Evolutionary conservation across 495 filamentous ascomycete species (phyloP), one percentile per base, ranked within the genome.

Genomic region (Tuber borchii): DNA sequence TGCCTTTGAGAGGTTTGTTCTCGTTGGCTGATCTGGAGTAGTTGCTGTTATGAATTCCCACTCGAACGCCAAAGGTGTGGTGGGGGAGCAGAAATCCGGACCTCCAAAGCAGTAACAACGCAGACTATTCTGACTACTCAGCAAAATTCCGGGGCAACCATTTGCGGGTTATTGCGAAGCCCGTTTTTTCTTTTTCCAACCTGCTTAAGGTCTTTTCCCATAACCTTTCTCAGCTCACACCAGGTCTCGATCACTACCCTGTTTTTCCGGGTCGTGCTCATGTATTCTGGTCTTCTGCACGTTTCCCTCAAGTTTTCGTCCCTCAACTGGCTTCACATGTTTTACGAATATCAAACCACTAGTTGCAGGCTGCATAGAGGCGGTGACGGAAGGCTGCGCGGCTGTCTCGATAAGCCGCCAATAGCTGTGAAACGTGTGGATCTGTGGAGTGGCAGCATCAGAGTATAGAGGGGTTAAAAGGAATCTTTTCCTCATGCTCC

Each of bases 81-180:
- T 65, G 56, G 56, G 56, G 56, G 56, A 61, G 56, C 2, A 34
- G 26, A 26, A 65, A 31, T 26, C 26, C 72, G 73, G 75, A 79
- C 78, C 70, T 79, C 78, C 78, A 74, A 75, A 79, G 74, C 73
- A 71, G 71, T 76, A 79, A 79, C 78, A 79, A 72, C 78, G 77
- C 78, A 79, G 48, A 79, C 45, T 70, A 73, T 70, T 65, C 56
- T 65, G 56, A 65, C 56, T 65, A 10, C 78, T 78, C 78, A 79
- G 78, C 78, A 45, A 37, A 56, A 70, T 72, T 20, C 51, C 37
- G 16, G 68, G 40, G 45, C 37, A 70, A 71, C 37, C n/a, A 79
- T 79, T 79, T 70, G 78, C 40, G 46, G 72, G 71, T 71, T 72
- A 73, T 73, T 75, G 76, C 39, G 68, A 79, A 74, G 61, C 72